Percentiles rank a stretch among this genome's conserved stretches.
Evolutionary conservation across 495 filamentous ascomycete species (phyloP).

Genomic region (Margaritispora aquatica): DNA sequence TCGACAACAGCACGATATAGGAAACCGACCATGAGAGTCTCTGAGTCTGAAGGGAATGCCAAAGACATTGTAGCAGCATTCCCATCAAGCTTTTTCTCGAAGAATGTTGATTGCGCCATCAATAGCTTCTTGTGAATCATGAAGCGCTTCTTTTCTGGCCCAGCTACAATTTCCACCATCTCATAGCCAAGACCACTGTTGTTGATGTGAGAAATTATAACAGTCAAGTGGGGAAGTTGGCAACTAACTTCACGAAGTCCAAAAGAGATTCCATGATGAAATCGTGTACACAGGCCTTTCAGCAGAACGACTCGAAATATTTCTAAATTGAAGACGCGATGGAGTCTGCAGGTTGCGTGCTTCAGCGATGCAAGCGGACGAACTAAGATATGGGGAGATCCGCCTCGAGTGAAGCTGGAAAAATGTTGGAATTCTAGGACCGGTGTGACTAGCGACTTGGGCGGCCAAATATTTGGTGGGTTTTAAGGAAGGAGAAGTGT

Average conservation of each 20-base stretch:
- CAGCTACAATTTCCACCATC: background rate
- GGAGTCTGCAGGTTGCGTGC: no score
- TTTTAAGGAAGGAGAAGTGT: no score
- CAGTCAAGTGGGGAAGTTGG: background rate
- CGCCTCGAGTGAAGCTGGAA: no score
- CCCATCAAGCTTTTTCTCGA: conserved; percentile 15
- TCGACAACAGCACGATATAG: conserved; percentile 12
- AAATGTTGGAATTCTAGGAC: no score
- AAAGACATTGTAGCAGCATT: conserved; percentile 5
- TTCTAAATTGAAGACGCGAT: no score
- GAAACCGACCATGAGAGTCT: conserved; percentile 7
- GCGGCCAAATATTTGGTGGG: no score
- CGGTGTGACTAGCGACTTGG: no score
- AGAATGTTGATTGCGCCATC: conserved; percentile 13
- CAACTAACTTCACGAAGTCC: no score
- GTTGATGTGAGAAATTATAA: background rate
- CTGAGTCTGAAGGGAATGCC: conserved; percentile 1
- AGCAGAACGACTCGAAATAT: no score
- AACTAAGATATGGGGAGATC: no score
- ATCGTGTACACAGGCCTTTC: no score
- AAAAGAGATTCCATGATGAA: background rate
- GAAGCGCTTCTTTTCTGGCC: conserved; percentile 7
- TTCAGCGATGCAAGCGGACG: no score
- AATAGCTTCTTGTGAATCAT: conserved; percentile 15
- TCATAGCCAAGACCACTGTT: conserved; percentile 1